Evolutionary conservation across 2,329 filamentous ascomycete species (phyloP), one percentile per base, ranked within the genome.

Genomic region (Colletotrichum navitas): DNA sequence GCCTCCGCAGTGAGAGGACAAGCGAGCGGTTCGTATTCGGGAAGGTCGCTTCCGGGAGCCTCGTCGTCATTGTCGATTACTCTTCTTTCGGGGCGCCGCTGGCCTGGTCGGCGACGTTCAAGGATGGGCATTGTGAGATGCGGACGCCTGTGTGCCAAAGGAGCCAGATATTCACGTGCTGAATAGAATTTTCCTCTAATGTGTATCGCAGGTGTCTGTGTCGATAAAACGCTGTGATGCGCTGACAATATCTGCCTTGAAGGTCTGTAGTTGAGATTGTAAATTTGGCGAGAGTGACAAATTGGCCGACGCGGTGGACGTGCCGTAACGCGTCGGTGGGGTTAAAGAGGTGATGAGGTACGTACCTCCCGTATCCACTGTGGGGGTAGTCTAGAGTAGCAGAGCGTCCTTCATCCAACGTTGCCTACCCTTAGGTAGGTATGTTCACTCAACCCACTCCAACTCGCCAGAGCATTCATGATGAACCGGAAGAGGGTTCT

Each of bases 11-110:
- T 80, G 72, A 89, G 83, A 7, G 85, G 82, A 68, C 81, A 85
- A 12, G 80, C 77, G 10, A 84, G 86, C 3, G 84, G 80, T 68
- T 89, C 81, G 79, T 89, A 89, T 1, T 81, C 79, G 2, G 87
- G 87, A n/a, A 88, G 78, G 18, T 80, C 76, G 29, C 41, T 54
- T 24, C 29, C 58, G 5, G 41, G 56, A n/a, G n/a, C 60, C 18
- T 68, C 68, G 26, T 67, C 63, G 26, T 68, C 68, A n/a, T 68
- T 59, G 65, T 54, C 66, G 21, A 32, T 60, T 49, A 64, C 60
- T 29, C 66, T 45, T 26, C 66, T 61, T 47, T 72, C 69, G 11
- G 68, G 64, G 32, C 69, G 69, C 45, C 69, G 69, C 39, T 72
- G 69, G 43, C 55, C 26, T 36, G 49, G 63, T 61, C 69, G 51